Base-by-base conservation (phyloP, 805 yeast species). In the Priceomyces fermenticarens region DNA sequence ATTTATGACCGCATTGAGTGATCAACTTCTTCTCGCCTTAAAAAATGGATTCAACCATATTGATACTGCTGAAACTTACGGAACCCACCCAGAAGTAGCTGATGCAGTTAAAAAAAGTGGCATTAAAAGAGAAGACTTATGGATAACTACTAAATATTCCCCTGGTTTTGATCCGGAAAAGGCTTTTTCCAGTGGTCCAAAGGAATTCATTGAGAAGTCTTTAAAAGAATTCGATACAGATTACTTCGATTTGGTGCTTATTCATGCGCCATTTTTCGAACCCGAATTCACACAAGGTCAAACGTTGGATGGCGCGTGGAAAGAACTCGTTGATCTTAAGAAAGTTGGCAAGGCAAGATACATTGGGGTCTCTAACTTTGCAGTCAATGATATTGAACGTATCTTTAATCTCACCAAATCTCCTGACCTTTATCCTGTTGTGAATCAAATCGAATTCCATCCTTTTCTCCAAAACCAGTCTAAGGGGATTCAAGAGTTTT, bases 341-440 rank as follows among this genome's bases (percentile, higher is more conserved):
- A 72, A 72, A 38, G 72, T 67, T 38, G 90, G 90, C 3, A 66
- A 73, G 44, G 83, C 78, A 10, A 75, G 77, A 50, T 69, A 78
- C 48, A 81, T 85, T 45, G 93, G 93, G n/a, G 80, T 83, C 12
- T 83, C 89, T 10, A 85, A 85, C 57, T 82, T 81, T 51, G 65
- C 78, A 12, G 68, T 68, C 12, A 66, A 60, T 3, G 76, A 77
- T 51, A 57, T 83, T 41, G 65, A 83, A 47, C 60, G 53, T 16
- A 56, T 76, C 13, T 54, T 54, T 36, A 41, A 38, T 17, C 47
- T 47, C 13, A 43, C 52, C 3, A 54, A 75, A 33, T 53, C 59
- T 17, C 58, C 57, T 32, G 73, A 80, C 7, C 63, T 64, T 36
- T 56, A 58, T 38, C 88, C 88, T 6, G 72, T 65, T 43, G 81